Evolutionary conservation across 306 rosid genomes (phyloP), one percentile per base, ranked within the genome.

Genomic region (Acacia crassicarpa): DNA sequence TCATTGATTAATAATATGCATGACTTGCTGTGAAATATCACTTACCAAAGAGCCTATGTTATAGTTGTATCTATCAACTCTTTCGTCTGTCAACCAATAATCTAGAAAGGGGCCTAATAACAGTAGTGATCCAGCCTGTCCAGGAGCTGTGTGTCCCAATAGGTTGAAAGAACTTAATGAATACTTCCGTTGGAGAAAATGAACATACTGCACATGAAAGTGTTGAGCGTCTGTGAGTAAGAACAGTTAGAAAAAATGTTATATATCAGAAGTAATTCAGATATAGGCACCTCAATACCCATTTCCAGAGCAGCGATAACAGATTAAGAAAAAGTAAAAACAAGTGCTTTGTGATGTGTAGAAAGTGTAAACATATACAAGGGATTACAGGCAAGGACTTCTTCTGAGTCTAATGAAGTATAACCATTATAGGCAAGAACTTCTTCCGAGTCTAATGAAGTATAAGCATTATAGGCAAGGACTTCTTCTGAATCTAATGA

Each of bases 101-200:
- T 92, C 98, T 22, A 94, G 90, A 74, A 91, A 44, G 78, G 98
- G 98, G 19, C 97, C 96, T 15, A 92, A 0, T 80, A 91, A 30
- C 81, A 92, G 73, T 61, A 94, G 90, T 0, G 97, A 88, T 56
- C 76, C 89, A 8, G 98, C 97, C 83, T 94, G 98, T 5, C 94
- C 97, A 7, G 98, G 97, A 67, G 98, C 98, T 44, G 98, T 94
- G 62, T 94, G 98, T 63, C 98, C 97, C 91, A 94, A 83, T 67
- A 94, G 91, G 88, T 83, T 94, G 93, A 92, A 94, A 76, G 98
- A 94, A 80, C 96, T 84, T 9, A 92, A 88, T 41, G 94, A 89
- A 89, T 94, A 94, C 87, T 94, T 94, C 83, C 97, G 86, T 83
- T 91, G 97, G 82, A 94, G 98, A 83, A 80, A 92, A 79, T 94